These are phyloP conservation scores for Colletotrichum nymphaeae DNA, from an alignment of 2,329 filamentous ascomycete species.

Conservation along the genomic window DNA sequence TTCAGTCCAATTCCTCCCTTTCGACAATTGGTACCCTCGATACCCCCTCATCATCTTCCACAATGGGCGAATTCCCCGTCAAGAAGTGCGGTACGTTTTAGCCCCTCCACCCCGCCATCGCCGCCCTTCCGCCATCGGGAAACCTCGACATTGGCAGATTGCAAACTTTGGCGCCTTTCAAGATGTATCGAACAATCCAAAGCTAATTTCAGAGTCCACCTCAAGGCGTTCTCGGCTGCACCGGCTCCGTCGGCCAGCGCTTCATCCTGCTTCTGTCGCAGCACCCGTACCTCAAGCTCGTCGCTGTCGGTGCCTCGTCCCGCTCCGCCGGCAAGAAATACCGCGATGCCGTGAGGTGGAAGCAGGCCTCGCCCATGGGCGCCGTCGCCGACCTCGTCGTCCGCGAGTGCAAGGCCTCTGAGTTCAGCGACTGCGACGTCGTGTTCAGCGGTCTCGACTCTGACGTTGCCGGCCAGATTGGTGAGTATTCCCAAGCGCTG, in stretches of 20 bases:
- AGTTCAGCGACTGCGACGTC: constrained; percentile 91
- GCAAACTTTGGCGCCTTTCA: constrained; percentile 14
- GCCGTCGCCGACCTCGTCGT: constrained; percentile 84
- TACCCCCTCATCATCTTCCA: not conserved
- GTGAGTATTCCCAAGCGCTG: constrained; percentile 60
- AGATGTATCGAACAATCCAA: not conserved
- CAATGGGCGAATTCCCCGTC: constrained; percentile 57
- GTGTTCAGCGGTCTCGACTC: constrained; percentile 94
- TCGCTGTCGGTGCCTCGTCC: constrained; percentile 89
- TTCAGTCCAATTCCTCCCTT: not conserved
- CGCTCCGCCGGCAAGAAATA: constrained; percentile 94
- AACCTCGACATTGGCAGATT: not conserved
- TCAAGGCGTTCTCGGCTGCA: constrained; percentile 84
- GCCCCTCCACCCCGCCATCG: constrained; percentile 34
- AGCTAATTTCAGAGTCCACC: not conserved
- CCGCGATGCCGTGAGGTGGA: constrained; percentile 94
- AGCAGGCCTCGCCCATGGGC: constrained; percentile 87
- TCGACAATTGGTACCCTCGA: constrained; percentile 15
- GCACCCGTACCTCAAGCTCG: constrained; percentile 87
- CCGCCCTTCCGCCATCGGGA: constrained; percentile 25
- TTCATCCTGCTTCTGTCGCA: constrained; percentile 93
- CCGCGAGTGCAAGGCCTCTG: constrained; percentile 82
- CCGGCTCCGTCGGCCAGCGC: constrained; percentile 93
- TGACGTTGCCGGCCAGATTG: constrained; percentile 91
- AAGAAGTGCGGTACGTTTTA: constrained; percentile 68